A percentile compares a stretch with the other conserved stretches of the same genome.
Evolutionary conservation across 306 rosid species (phyloP).

Genomic region (Acacia confusa): DNA sequence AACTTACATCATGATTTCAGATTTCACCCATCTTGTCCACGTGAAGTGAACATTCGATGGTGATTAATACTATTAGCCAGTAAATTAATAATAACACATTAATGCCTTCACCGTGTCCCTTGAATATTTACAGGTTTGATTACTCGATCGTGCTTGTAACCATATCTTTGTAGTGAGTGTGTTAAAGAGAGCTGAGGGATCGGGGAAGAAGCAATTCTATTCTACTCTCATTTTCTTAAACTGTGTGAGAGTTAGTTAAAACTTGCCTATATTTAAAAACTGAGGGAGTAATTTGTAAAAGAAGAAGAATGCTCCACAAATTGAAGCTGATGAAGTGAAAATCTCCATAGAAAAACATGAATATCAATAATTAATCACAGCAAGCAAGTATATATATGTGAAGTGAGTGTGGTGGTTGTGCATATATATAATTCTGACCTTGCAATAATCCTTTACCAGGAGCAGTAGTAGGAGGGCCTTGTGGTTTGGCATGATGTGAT

Average conservation of each 20-base stretch:
- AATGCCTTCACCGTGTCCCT: background rate
- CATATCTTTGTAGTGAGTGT: background rate
- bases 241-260: background rate
- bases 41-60: conserved; percentile 42
- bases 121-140: conserved; percentile 14
- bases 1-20: conserved; percentile 27
- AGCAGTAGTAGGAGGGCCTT: background rate
- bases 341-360: background rate
- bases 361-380: background rate
- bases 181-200: background rate
- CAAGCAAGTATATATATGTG: background rate
- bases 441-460: background rate
- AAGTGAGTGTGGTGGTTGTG: background rate
- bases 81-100: background rate
- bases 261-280: background rate
- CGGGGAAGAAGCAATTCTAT: background rate
- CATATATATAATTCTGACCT: conserved; percentile 16
- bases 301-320: background rate
- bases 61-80: conserved; percentile 2
- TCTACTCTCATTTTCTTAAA: background rate
- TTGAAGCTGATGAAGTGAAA: background rate
- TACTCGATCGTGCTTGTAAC: conserved; percentile 14
- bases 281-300: conserved; percentile 2
- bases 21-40: conserved; percentile 50
- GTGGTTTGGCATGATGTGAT: conserved; percentile 3